Conservation (phyloP, 2,329 filamentous ascomycete genomes). For the Volutella citrinella region DNA sequence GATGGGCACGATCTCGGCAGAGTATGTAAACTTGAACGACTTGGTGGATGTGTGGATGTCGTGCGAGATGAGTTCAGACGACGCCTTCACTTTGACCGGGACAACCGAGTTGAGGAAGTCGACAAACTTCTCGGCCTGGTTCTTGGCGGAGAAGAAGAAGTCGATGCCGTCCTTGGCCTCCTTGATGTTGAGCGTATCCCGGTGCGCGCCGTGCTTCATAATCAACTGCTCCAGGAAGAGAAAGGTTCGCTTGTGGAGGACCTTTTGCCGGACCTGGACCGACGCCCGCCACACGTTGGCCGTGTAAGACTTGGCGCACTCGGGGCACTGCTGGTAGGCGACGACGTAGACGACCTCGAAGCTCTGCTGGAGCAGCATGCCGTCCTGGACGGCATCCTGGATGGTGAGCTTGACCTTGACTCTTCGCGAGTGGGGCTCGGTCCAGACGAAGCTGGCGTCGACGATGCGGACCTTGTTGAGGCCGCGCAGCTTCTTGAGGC, state of each 20-base stretch:
- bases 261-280: constrained; percentile 95
- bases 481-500: constrained; percentile 82
- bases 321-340: constrained; percentile 88
- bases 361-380: constrained; percentile 77
- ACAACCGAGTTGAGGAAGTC: constrained; percentile 84
- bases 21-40: constrained; percentile 93
- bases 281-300: constrained; percentile 92
- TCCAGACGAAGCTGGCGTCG: constrained; percentile 97
- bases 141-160: constrained; percentile 88
- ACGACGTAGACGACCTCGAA: constrained; percentile 95
- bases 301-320: constrained; percentile 94
- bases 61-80: constrained; percentile 83
- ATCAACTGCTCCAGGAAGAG: constrained; percentile 85
- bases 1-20: constrained; percentile 84
- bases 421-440: constrained; percentile 89
- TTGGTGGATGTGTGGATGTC: constrained; percentile 88
- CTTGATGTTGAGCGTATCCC: constrained; percentile 96
- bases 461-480: constrained; percentile 90
- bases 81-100: constrained; percentile 74
- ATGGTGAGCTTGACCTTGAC: constrained; percentile 95
- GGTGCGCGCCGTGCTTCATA: constrained; percentile 86
- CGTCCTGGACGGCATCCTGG: constrained; percentile 65
- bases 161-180: constrained; percentile 94
- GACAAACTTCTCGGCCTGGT: constrained; percentile 88
- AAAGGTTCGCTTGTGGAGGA: constrained; percentile 82